Conservation (phyloP, 1,139 yeast genomes). For the Diutina scorzettiae region DNA sequence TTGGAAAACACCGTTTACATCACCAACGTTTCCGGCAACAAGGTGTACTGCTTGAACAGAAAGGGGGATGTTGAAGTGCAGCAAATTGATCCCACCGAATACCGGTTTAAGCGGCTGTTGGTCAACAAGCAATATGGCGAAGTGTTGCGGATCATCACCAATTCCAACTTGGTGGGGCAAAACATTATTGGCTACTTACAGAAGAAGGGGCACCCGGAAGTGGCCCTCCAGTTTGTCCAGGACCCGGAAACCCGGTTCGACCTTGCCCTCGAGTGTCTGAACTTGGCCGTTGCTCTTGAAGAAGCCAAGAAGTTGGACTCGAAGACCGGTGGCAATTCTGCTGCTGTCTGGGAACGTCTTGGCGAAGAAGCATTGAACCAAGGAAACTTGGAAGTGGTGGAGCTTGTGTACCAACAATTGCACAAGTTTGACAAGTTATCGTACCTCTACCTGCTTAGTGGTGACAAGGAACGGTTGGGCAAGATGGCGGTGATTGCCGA, state of each 20-base stretch:
- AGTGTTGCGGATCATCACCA: constrained; percentile 79
- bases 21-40: constrained; percentile 55
- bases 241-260: constrained; percentile 96
- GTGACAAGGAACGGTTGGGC: constrained; percentile 60
- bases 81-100: constrained; percentile 90
- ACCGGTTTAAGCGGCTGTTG: constrained; percentile 87
- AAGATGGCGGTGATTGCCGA: constrained; percentile 90
- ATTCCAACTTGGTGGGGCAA: constrained; percentile 91
- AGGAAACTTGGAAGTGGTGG: constrained; percentile 81
- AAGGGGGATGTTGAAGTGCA: constrained; percentile 73
- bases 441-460: constrained; percentile 74
- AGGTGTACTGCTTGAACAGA: constrained; percentile 74
- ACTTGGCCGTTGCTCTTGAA: constrained; percentile 72
- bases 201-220: constrained; percentile 89
- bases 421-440: constrained; percentile 82
- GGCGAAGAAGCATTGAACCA: constrained; percentile 82
- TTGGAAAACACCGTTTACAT: constrained; percentile 85
- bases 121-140: constrained; percentile 85
- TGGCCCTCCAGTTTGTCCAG: constrained; percentile 89
- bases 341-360: constrained; percentile 64
- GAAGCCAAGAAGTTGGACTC: constrained; percentile 76
- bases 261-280: constrained; percentile 88
- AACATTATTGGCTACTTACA: constrained; percentile 92
- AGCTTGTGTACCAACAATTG: constrained; percentile 79
- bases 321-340: constrained; percentile 13